Base-by-base conservation (phyloP, 768 basidiomycete species). In the Dictyophora rubrovolvata region DNA sequence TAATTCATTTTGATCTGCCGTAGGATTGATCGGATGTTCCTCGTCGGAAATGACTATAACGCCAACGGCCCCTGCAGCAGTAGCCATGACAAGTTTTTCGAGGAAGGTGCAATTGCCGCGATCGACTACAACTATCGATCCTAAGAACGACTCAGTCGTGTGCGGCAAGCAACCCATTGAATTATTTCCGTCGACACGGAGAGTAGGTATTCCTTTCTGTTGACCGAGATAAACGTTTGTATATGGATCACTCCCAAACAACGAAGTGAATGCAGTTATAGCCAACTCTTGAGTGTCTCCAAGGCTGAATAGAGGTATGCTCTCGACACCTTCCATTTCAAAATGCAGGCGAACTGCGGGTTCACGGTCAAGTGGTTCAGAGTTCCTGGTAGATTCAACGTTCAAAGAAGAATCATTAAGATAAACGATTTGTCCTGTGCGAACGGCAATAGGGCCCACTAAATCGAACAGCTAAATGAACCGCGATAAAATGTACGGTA, bases 21-120 rank as follows among this genome's bases (percentile, higher is more conserved):
- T 83, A 20, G 89, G 89, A 65, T 85, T 87, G 48, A 90, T 76
- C 14, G 70, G 66, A 7, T 62, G 49, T 20, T 89, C 83, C 28
- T 83, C 78, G 59, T 84, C 75, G 67, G 81, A 85, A 66, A 88
- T 72, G 48, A 95, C 83, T 14, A 98, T 71, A 9, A 93, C 81
- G 1, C 91, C 94, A 0, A 79, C 78, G 5, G 92, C 91, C 1
- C 82, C 86, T 1, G 85, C 87, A 9, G 75, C 71, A 17, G 78
- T 77, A 5, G 93, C 93, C 49, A 77, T 62, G 12, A 82, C 53
- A 16, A 94, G 75, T 72, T 99, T 99, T 63, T 89, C 80, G 14
- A 91, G 70, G 72, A 98, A 97, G 9, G 92, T 86, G 70, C 95
- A 98, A 5, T 77, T 80, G 5, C 95, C 95, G 28, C 95, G 80